phyloP scores from a whole-genome alignment of 805 yeast genomes.

The Wickerhamiella spandovensis region DNA sequence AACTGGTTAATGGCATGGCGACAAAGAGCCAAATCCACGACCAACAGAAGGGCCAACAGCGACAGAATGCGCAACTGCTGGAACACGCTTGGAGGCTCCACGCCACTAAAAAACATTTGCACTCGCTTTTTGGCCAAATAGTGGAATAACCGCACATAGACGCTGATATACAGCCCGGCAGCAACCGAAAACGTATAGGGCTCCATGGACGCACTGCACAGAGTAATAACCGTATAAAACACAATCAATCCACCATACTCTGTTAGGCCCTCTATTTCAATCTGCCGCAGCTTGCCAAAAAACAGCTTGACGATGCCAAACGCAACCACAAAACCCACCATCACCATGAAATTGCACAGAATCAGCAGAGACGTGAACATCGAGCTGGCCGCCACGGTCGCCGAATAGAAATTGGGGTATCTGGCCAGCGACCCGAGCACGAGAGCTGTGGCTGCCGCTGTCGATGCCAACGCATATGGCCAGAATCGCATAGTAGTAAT shows the following conservation, averaged over 20 bases:
- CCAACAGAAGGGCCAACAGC: conserved; percentile 33
- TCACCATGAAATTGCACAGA: conserved; percentile 18
- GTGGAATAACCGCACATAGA: conserved; percentile 50
- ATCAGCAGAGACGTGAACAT: conserved; percentile 39
- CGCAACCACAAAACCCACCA: conserved; percentile 26
- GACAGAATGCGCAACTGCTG: conserved; percentile 31
- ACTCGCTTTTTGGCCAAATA: conserved; percentile 52
- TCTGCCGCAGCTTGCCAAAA: conserved; percentile 62
- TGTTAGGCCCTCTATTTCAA: conserved; percentile 44
- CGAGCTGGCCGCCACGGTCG: conserved; percentile 37
- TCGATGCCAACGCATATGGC: conserved; percentile 7
- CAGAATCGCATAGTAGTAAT: conserved; percentile 1
- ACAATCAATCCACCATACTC: conserved; percentile 25
- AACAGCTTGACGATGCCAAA: conserved; percentile 38
- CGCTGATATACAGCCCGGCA: conserved; percentile 22
- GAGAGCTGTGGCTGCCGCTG: conserved; percentile 17
- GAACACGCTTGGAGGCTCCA: conserved; percentile 24
- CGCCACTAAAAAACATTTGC: conserved; percentile 35
- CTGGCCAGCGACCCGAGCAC: conserved; percentile 29
- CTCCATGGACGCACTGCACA: background rate
- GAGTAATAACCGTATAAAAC: background rate
- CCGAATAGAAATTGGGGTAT: conserved; percentile 38
- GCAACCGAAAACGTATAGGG: background rate
- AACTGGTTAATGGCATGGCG: background rate
- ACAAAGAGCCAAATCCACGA: conserved; percentile 35